Evolutionary conservation across 2,329 filamentous ascomycete genomes (phyloP).

Genomic region (Penicillium sp.): DNA sequence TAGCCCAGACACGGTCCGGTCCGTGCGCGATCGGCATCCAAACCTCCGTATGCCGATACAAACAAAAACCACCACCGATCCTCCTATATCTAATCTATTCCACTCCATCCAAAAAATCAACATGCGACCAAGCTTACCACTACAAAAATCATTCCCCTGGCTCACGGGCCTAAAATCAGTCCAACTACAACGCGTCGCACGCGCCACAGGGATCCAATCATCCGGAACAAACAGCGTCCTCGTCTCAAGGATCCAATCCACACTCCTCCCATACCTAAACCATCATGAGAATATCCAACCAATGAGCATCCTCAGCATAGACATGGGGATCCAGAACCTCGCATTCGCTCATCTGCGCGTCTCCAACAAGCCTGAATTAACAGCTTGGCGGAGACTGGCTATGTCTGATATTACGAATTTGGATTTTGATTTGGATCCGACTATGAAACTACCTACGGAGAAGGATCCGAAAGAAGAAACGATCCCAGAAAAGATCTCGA

Average conservation of each 20-base stretch:
- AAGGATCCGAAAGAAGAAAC: not conserved
- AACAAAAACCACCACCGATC: not conserved
- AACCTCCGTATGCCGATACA: not conserved
- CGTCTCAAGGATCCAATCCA: conserved; percentile 45
- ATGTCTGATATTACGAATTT: conserved; percentile 26
- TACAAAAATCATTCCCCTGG: conserved; percentile 20
- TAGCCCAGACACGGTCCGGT: conserved; percentile 5
- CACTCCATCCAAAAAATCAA: not conserved
- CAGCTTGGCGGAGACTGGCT: conserved; percentile 42
- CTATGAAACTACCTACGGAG: too few species aligned
- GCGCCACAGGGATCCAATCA: conserved; percentile 55
- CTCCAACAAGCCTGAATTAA: conserved; percentile 21
- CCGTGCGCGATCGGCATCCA: conserved; percentile 12
- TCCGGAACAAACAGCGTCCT: conserved; percentile 59
- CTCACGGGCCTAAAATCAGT: conserved; percentile 47
- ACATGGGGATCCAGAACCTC: conserved; percentile 79
- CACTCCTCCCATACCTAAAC: conserved; percentile 10
- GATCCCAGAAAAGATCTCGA: not conserved
- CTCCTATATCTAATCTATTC: not conserved
- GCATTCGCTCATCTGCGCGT: conserved; percentile 63
- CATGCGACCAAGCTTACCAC: conserved; percentile 12
- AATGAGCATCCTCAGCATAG: conserved; percentile 66
- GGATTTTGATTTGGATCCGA: not conserved
- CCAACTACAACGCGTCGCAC: conserved; percentile 57
- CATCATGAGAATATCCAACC: not conserved